phyloP scores from a whole-genome alignment of 441 rosid species.

The Melastoma candidum region DNA sequence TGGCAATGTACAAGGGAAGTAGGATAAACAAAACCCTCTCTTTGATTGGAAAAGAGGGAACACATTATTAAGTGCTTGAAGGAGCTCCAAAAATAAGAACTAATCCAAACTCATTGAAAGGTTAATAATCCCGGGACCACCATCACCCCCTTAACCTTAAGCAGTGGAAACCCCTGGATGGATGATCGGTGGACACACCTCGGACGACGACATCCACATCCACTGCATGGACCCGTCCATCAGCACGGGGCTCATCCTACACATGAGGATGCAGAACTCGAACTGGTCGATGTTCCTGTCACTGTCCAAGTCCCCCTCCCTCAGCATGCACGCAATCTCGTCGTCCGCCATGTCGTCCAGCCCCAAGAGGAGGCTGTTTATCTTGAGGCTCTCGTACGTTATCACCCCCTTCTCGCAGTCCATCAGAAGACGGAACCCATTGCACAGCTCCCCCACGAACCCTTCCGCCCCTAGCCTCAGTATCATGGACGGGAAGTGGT shows the following conservation, averaged over 20 bases:
- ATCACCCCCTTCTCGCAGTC: constrained; percentile 34
- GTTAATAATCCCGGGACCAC: too few species aligned
- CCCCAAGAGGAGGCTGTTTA: constrained; percentile 27
- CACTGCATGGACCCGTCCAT: constrained; percentile 24
- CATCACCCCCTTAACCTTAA: too few species aligned
- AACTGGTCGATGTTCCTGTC: constrained; percentile 34
- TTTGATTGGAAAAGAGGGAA: too few species aligned
- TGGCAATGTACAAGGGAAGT: too few species aligned
- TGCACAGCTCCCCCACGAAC: constrained; percentile 30
- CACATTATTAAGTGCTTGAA: too few species aligned
- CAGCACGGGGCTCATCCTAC: constrained; percentile 34
- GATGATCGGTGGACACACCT: neutral
- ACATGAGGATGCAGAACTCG: constrained; percentile 40
- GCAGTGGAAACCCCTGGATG: too few species aligned
- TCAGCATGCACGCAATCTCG: constrained; percentile 33
- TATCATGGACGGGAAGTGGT: constrained; percentile 36
- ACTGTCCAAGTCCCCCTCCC: constrained; percentile 37
- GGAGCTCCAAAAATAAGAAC: too few species aligned
- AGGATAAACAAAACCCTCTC: too few species aligned
- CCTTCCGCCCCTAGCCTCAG: constrained; percentile 29
- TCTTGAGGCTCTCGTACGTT: constrained; percentile 38
- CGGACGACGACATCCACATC: constrained; percentile 9
- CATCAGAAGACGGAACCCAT: constrained; percentile 32
- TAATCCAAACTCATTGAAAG: too few species aligned
- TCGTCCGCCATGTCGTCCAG: constrained; percentile 31